Evolutionary conservation across 2,329 filamentous ascomycete genomes (phyloP).

Genomic region (Exophiala bonariae): DNA sequence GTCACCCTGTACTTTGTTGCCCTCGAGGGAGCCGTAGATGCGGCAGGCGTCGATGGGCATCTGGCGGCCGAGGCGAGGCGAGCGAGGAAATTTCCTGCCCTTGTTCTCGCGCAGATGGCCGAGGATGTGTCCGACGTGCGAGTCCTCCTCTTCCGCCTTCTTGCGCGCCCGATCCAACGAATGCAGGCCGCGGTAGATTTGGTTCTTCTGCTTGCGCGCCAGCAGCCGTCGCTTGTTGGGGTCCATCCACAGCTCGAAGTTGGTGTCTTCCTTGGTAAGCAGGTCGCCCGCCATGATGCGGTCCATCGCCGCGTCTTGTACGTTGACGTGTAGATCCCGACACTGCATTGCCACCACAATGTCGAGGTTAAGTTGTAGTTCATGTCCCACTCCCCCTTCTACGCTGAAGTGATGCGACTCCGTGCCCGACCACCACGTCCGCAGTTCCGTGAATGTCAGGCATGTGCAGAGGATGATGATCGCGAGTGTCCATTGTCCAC

Average conservation of each 20-base stretch:
- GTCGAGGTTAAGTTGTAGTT: conserved; percentile 92
- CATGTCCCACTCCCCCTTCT: conserved; percentile 84
- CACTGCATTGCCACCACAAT: conserved; percentile 89
- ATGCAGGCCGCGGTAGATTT: conserved; percentile 49
- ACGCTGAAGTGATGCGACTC: conserved; percentile 91
- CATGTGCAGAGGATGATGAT: conserved; percentile 73
- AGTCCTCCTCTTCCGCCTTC: conserved; percentile 61
- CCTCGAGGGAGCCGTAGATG: conserved; percentile 82
- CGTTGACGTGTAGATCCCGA: conserved; percentile 86
- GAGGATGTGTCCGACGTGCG: conserved; percentile 90
- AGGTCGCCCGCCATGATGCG: conserved; percentile 78
- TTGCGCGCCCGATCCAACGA: conserved; percentile 62
- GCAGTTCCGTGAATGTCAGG: conserved; percentile 75
- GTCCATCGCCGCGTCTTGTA: conserved; percentile 93
- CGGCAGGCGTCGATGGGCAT: conserved; percentile 74
- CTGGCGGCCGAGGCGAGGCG: conserved; percentile 62
- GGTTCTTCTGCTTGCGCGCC: conserved; percentile 55
- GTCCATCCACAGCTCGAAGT: conserved; percentile 71
- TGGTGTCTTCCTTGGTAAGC: conserved; percentile 74
- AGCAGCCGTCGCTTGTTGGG: conserved; percentile 48
- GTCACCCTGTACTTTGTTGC: conserved; percentile 97
- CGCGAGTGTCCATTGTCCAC: conserved; percentile 89
- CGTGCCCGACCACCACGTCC: conserved; percentile 78
- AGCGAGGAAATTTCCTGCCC: conserved; percentile 67
- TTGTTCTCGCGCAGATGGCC: conserved; percentile 69